These are phyloP conservation scores for Pisolithus thermaeus DNA, from an alignment of 1,284 basidiomycete genomes.

Conservation along the genomic window DNA sequence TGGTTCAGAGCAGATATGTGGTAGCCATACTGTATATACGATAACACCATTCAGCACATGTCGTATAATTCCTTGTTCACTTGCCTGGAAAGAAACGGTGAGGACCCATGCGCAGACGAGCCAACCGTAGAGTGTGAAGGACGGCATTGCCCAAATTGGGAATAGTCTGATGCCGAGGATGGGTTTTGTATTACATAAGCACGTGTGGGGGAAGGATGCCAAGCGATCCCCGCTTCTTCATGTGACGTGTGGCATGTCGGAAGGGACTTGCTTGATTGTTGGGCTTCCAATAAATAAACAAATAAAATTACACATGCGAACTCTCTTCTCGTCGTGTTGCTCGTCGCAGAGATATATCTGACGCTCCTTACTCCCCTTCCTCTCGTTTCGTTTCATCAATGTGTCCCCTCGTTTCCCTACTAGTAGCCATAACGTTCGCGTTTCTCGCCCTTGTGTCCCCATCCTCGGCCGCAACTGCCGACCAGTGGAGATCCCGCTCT, in stretches of 20 bases:
- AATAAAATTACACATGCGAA: too few species aligned
- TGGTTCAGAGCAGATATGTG: slow-evolving; percentile 88
- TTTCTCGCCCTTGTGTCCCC: slow-evolving; percentile 3
- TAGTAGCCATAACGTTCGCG: background rate
- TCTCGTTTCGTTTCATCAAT: background rate
- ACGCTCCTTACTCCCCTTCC: background rate
- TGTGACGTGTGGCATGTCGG: too few species aligned
- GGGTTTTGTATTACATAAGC: too few species aligned
- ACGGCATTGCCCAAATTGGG: slow-evolving; percentile 2
- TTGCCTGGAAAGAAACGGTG: slow-evolving; percentile 57
- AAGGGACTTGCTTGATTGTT: too few species aligned
- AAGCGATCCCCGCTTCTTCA: too few species aligned
- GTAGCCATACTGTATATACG: slow-evolving; percentile 55
- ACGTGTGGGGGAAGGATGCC: too few species aligned
- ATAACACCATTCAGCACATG: background rate
- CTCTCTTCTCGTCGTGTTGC: too few species aligned
- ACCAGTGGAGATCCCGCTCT: slow-evolving; percentile 32
- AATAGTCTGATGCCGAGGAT: background rate
- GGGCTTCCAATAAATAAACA: too few species aligned
- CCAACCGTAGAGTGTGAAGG: slow-evolving; percentile 60
- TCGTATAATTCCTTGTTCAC: background rate
- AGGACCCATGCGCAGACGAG: slow-evolving; percentile 59
- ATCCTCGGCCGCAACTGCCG: slow-evolving; percentile 25
- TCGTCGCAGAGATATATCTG: background rate
- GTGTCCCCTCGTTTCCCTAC: background rate